phyloP scores from a whole-genome alignment of 1,139 yeast genomes.

The Blastobotrys aristatus region DNA sequence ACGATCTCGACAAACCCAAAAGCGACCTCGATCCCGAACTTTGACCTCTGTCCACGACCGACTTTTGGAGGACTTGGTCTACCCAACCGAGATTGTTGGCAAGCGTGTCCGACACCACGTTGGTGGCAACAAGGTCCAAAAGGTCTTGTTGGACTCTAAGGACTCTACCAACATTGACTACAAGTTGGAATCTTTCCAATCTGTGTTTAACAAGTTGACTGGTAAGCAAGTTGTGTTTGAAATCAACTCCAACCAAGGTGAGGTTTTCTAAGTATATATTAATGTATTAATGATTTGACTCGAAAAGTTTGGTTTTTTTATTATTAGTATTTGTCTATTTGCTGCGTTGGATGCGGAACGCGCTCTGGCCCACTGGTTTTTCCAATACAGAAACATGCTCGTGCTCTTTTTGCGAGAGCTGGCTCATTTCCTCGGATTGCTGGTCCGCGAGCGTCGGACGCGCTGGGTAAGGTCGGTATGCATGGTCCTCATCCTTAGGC shows the following conservation, averaged over 20 bases:
- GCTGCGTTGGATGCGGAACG: constrained; percentile 17
- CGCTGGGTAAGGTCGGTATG: constrained; percentile 16
- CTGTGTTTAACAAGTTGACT: constrained; percentile 96
- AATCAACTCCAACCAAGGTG: constrained; percentile 65
- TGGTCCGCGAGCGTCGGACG: constrained; percentile 10
- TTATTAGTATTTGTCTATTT: no score
- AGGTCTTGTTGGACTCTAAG: constrained; percentile 97
- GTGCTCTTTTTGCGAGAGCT: neutral
- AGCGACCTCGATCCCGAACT: constrained; percentile 99
- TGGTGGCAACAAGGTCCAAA: constrained; percentile 98
- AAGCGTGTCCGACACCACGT: constrained; percentile 99
- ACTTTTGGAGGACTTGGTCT: constrained; percentile 97
- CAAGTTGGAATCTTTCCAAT: constrained; percentile 99
- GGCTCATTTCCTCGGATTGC: constrained; percentile 8
- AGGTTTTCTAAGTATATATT: constrained; percentile 60
- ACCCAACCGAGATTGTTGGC: constrained; percentile 99
- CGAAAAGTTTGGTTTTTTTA: neutral
- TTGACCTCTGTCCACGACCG: constrained; percentile 98
- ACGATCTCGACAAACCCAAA: constrained; percentile 85
- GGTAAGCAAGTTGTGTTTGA: constrained; percentile 99
- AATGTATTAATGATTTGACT: constrained; percentile 7
- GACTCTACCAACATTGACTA: constrained; percentile 96
- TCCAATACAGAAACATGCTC: constrained; percentile 16
- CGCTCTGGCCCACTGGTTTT: constrained; percentile 21
- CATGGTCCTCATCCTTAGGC: constrained; percentile 9